A percentile compares a stretch with the other conserved stretches of the same genome.
These are phyloP conservation scores for Botrytis medusae DNA, from an alignment of 2,329 filamentous ascomycete species.

Conservation along the genomic window DNA sequence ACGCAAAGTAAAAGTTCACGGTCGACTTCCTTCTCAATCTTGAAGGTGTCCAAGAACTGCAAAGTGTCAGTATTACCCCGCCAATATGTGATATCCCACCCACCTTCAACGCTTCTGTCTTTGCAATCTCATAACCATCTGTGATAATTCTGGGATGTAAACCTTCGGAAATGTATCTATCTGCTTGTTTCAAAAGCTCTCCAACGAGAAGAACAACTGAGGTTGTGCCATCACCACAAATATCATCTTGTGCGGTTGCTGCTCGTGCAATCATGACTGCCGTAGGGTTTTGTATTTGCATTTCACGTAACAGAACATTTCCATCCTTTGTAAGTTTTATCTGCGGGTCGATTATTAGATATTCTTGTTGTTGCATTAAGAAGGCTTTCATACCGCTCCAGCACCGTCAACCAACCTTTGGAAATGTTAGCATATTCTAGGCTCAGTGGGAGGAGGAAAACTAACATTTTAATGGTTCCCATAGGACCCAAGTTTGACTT, in stretches of 20 bases:
- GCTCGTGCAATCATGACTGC: slow-evolving; percentile 82
- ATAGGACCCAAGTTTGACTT: slow-evolving; percentile 93
- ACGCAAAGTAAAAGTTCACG: slow-evolving; percentile 91
- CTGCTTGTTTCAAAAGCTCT: slow-evolving; percentile 95
- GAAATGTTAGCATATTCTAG: slow-evolving; percentile 31
- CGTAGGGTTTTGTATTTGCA: slow-evolving; percentile 98
- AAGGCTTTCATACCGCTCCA: slow-evolving; percentile 55
- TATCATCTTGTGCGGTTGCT: slow-evolving; percentile 96
- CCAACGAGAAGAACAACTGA: slow-evolving; percentile 94
- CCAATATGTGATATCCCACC: background rate
- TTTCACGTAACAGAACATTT: slow-evolving; percentile 76
- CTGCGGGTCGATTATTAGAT: slow-evolving; percentile 45
- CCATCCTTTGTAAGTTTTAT: slow-evolving; percentile 99
- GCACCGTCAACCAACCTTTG: slow-evolving; percentile 66
- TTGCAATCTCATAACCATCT: slow-evolving; percentile 96
- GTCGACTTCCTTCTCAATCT: slow-evolving; percentile 83
- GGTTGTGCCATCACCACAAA: slow-evolving; percentile 96
- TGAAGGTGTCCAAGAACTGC: slow-evolving; percentile 92
- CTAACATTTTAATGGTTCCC: slow-evolving; percentile 92
- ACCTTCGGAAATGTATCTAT: slow-evolving; percentile 95
- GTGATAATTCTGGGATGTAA: slow-evolving; percentile 95
- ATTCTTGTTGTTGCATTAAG: slow-evolving; percentile 24
- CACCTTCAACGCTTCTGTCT: slow-evolving; percentile 86
- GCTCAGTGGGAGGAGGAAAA: slow-evolving; percentile 12
- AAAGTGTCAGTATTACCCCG: slow-evolving; percentile 25